phyloP scores from a whole-genome alignment of 2,329 filamentous ascomycete species.

The Neofusicoccum sp. region DNA sequence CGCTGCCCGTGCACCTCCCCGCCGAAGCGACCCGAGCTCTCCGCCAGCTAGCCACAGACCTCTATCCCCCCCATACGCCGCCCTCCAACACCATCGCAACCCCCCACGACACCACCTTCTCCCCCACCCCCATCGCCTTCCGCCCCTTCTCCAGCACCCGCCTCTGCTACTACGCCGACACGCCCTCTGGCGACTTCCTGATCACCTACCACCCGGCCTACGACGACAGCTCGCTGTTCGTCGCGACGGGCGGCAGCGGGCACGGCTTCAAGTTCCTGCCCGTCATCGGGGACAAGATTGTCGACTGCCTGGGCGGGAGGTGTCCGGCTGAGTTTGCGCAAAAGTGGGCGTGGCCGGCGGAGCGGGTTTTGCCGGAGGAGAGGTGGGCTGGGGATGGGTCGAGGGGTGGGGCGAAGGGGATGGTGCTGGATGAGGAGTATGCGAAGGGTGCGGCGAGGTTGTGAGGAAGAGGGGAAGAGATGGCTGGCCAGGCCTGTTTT shows the following conservation, averaged over 20 bases:
- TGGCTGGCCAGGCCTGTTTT: neutral
- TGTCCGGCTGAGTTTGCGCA: constrained; percentile 49
- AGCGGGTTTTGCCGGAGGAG: constrained; percentile 36
- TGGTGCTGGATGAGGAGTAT: constrained; percentile 43
- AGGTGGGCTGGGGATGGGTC: constrained; percentile 39
- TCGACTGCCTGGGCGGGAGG: constrained; percentile 49
- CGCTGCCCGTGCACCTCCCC: constrained; percentile 28
- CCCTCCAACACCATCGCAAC: no score
- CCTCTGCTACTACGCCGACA: constrained; percentile 59
- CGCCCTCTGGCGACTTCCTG: constrained; percentile 55
- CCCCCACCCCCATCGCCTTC: constrained; percentile 28
- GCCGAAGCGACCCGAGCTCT: constrained; percentile 32
- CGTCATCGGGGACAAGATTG: constrained; percentile 55
- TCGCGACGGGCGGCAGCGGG: constrained; percentile 61
- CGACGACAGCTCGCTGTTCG: constrained; percentile 48
- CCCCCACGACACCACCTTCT: constrained; percentile 22
- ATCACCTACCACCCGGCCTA: constrained; percentile 53
- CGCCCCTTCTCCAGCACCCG: constrained; percentile 47
- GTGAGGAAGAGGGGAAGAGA: neutral
- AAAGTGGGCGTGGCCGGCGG: constrained; percentile 59
- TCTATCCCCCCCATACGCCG: constrained; percentile 25
- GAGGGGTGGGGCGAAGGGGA: constrained; percentile 36
- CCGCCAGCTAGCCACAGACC: constrained; percentile 29
- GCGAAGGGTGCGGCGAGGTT: constrained; percentile 31
- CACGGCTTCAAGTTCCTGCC: constrained; percentile 64